phyloP scores from a whole-genome alignment of 768 basidiomycete genomes.

The Tulasnella sp. region DNA sequence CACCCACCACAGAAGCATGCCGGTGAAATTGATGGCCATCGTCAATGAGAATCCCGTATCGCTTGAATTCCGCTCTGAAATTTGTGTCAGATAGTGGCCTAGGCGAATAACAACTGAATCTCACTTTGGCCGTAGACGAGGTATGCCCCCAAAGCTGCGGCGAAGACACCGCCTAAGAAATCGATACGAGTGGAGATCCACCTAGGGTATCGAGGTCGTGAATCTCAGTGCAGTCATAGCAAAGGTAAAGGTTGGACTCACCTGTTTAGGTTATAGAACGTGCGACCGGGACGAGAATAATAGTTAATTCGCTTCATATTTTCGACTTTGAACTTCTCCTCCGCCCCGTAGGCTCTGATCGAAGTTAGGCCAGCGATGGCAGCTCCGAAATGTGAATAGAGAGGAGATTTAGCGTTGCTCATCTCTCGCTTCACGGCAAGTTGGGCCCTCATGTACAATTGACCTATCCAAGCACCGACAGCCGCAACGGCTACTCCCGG shows the following conservation, averaged over 20 bases:
- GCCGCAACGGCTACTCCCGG: conserved; percentile 17
- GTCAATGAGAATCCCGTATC: conserved; percentile 31
- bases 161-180: conserved; percentile 44
- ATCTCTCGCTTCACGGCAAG: conserved; percentile 29
- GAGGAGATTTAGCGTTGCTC: conserved; percentile 27
- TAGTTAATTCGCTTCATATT: conserved; percentile 40
- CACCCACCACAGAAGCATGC: conserved; percentile 38
- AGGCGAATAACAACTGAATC: not conserved
- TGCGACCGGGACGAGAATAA: conserved; percentile 35
- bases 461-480: conserved; percentile 25
- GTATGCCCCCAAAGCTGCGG: conserved; percentile 43
- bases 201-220: conserved; percentile 18
- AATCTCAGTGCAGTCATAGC: too few species aligned
- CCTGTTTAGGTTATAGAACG: conserved; percentile 45
- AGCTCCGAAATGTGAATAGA: conserved; percentile 28
- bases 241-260: too few species aligned
- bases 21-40: conserved; percentile 45
- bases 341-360: conserved; percentile 29
- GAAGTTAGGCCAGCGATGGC: conserved; percentile 25
- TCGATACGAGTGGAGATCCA: conserved; percentile 49
- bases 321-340: conserved; percentile 23
- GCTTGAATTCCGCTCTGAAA: conserved; percentile 29
- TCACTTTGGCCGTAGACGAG: conserved; percentile 34
- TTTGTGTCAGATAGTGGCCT: not conserved
- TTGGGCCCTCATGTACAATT: conserved; percentile 30